Evolutionary conservation across 257 asterid genomes (phyloP).

Genomic region (Haberlea rhodopensis): DNA sequence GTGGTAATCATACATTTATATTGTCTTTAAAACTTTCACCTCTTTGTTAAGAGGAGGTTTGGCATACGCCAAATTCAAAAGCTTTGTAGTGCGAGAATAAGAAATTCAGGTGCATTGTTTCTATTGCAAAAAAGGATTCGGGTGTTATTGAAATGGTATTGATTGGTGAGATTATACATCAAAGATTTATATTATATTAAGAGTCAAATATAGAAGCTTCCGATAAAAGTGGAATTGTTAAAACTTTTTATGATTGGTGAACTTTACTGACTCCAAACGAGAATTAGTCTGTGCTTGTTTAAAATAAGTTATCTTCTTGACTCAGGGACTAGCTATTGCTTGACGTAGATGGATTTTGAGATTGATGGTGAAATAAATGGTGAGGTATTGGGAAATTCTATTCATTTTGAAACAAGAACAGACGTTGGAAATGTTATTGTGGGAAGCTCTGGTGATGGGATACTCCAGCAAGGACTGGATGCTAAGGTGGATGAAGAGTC

Average conservation of each 20-base stretch:
- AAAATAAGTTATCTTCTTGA: constrained; percentile 27
- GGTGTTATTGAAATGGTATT: not conserved
- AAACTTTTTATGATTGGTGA: constrained; percentile 21
- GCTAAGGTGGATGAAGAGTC: constrained; percentile 66
- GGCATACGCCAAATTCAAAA: not conserved
- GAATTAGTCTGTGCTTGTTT: constrained; percentile 13
- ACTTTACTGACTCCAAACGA: constrained; percentile 7
- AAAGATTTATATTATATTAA: too few relatives aligned
- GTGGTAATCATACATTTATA: not conserved
- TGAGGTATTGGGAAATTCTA: constrained; percentile 69
- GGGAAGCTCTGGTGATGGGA: constrained; percentile 58
- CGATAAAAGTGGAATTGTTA: not conserved
- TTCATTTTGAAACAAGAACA: constrained; percentile 47
- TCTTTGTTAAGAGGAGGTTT: not conserved
- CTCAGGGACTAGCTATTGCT: constrained; percentile 25
- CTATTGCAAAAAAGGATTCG: not conserved
- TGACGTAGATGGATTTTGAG: constrained; percentile 71
- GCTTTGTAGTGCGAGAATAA: not conserved
- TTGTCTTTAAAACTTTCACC: not conserved
- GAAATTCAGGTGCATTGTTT: not conserved
- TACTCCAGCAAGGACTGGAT: constrained; percentile 54
- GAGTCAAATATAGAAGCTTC: not conserved
- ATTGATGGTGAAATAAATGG: constrained; percentile 68
- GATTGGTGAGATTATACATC: not conserved
- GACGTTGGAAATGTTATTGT: constrained; percentile 49